Conservation (phyloP, 2,329 filamentous ascomycete genomes). For the Talaromyces marneffei region DNA sequence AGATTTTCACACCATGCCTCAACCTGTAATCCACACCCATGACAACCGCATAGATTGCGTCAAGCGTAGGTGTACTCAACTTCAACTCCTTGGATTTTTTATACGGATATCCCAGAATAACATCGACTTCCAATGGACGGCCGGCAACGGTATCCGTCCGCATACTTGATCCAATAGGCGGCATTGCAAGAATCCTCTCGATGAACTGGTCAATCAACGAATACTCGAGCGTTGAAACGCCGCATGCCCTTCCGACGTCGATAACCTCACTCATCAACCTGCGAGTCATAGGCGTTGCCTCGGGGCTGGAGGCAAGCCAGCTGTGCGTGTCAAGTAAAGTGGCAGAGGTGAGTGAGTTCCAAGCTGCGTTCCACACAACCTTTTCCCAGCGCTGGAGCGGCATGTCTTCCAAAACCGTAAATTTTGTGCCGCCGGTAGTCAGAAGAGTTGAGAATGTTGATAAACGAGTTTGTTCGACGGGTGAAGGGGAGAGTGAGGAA, state of each 20-base stretch:
- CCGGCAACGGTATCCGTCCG: conserved; percentile 40
- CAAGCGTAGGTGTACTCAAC: conserved; percentile 13
- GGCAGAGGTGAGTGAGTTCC: conserved; percentile 40
- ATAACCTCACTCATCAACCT: conserved; percentile 42
- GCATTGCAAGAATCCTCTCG: conserved; percentile 35
- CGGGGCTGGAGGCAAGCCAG: conserved; percentile 37
- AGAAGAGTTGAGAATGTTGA: conserved; percentile 40
- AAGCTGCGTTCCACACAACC: conserved; percentile 39
- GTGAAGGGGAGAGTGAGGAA: conserved; percentile 27
- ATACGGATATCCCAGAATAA: conserved; percentile 34
- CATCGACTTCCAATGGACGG: conserved; percentile 42
- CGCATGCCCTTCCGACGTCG: conserved; percentile 34
- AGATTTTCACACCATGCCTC: conserved; percentile 5
- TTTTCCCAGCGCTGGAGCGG: conserved; percentile 38
- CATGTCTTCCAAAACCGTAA: conserved; percentile 31
- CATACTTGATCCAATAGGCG: conserved; percentile 42
- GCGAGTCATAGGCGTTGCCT: conserved; percentile 36
- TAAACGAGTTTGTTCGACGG: conserved; percentile 35
- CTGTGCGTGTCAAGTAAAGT: conserved; percentile 39
- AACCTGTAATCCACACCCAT: conserved; percentile 12
- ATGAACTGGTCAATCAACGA: conserved; percentile 36
- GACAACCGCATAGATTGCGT: conserved; percentile 13
- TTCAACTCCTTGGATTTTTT: conserved; percentile 14
- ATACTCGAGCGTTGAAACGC: conserved; percentile 32
- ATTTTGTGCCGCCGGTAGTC: conserved; percentile 36